Evolutionary conservation across 2,329 filamentous ascomycete genomes (phyloP), one percentile per base, ranked within the genome.

Genomic region (Ambrosiella beaveri): DNA sequence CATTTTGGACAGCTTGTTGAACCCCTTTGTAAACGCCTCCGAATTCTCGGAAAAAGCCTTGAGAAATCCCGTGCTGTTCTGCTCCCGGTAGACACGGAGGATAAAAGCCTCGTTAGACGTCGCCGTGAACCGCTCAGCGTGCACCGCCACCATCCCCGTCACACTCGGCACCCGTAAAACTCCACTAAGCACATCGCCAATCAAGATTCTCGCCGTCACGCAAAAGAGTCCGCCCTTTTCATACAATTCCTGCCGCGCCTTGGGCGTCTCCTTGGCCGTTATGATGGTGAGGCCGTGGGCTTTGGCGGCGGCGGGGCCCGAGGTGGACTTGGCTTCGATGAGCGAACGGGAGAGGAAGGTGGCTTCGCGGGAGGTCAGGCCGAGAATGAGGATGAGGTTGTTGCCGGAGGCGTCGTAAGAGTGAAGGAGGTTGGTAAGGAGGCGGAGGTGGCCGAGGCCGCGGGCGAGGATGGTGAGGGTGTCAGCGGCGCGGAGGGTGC

Each of bases 41-140:
- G 93, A 91, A 39, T 84, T 86, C 68, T 98, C 93, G 0, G 90
- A 93, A 66, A 98, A 95, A 11, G 93, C 93, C 67, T 98, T 98
- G 38, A 98, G 75, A 64, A 98, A 97, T 39, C 93, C 93, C 38
- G 72, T 75, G 72, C 94, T 95, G 70, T 98, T 98, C 74, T 88
- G 88, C 71, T 97, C 91, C 61, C 93, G 80, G 68, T 90, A 98
- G 58, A 96, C 88, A 44, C 93, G 81, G 60, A 97, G 74, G 62
- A 98, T 96, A 69, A 98, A 98, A 6, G 93, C 91, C 69, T 98
- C 93, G 1, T 90, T 73, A 1, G 89, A 93, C 0, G 90, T 96
- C 12, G 90, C 87, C 27, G 89, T 73, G 38, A 95, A 80, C 62
- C 84, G 82, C 62, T 98, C 93, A 5, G 91, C 89, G 70, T 97